phyloP scores from a whole-genome alignment of 805 yeast species.

The Wickerhamiella lipophila region DNA sequence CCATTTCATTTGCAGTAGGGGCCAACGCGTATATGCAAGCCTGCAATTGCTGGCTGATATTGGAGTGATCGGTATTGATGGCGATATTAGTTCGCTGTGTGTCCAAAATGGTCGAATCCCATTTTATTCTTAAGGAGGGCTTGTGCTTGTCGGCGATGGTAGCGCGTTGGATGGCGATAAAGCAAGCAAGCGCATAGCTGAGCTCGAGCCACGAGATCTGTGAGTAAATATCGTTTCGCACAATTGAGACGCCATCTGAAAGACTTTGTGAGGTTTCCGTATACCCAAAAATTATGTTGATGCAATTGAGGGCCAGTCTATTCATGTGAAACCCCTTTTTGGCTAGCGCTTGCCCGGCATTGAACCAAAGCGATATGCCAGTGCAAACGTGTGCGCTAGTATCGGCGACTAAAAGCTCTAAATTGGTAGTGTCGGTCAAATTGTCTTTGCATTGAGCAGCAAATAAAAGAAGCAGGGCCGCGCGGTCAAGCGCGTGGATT shows the following conservation, averaged over 20 bases:
- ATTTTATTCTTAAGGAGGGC: not conserved
- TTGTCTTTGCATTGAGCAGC: not conserved
- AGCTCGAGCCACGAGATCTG: constrained; percentile 5
- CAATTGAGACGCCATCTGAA: not conserved
- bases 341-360: constrained; percentile 1
- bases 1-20: not conserved
- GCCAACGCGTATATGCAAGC: not conserved
- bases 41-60: not conserved
- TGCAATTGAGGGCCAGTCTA: not conserved
- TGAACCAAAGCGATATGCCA: constrained; percentile 2
- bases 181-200: not conserved
- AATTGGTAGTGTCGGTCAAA: not conserved
- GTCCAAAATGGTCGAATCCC: not conserved
- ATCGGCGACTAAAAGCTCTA: not conserved
- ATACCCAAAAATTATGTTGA: constrained; percentile 6
- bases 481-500: constrained; percentile 4
- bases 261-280: constrained; percentile 10
- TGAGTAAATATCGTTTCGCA: constrained; percentile 4
- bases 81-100: not conserved
- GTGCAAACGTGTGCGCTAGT: not conserved
- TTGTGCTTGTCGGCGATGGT: constrained; percentile 4
- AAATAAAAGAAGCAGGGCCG: not conserved
- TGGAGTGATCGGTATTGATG: constrained; percentile 1
- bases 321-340: not conserved
- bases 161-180: constrained; percentile 1